phyloP scores from a whole-genome alignment of 1,284 basidiomycete species.

The Anthracocystis panici-leucophaei region DNA sequence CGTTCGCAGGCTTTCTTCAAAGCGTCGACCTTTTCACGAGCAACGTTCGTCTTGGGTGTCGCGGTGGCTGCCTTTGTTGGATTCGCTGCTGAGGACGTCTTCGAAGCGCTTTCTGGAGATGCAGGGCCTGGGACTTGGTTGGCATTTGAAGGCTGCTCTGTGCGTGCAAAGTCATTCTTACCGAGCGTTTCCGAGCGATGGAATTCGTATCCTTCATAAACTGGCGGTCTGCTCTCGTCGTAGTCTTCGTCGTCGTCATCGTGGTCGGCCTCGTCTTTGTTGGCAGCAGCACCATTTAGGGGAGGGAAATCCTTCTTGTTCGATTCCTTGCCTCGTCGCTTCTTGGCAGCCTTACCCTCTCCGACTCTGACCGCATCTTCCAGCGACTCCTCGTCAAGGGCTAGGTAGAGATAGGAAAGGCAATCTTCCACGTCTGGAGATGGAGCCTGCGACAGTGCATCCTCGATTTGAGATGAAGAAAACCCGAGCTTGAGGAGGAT shows the following conservation, averaged over 20 bases:
- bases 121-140: conserved; percentile 30
- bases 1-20: conserved; percentile 28
- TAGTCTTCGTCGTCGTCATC: conserved; percentile 40
- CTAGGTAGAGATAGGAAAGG: conserved; percentile 72
- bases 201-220: conserved; percentile 53
- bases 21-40: conserved; percentile 26
- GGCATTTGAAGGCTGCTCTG: conserved; percentile 8
- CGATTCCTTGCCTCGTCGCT: conserved; percentile 44
- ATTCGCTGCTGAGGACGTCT: conserved; percentile 1
- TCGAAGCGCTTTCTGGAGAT: conserved; percentile 5
- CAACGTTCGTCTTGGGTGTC: conserved; percentile 6
- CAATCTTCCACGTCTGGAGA: conserved; percentile 86
- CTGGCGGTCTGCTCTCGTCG: conserved; percentile 60
- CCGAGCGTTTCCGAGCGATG: conserved; percentile 37
- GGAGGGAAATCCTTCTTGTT: conserved; percentile 24
- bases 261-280: conserved; percentile 24
- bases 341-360: conserved; percentile 67
- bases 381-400: conserved; percentile 73
- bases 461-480: conserved; percentile 77
- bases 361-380: conserved; percentile 74
- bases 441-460: conserved; percentile 77
- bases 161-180: conserved; percentile 35
- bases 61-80: conserved; percentile 1
- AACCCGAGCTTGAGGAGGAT: conserved; percentile 88
- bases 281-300: conserved; percentile 26